phyloP scores from a whole-genome alignment of 495 filamentous ascomycete species.

The Bombardia bombarda region DNA sequence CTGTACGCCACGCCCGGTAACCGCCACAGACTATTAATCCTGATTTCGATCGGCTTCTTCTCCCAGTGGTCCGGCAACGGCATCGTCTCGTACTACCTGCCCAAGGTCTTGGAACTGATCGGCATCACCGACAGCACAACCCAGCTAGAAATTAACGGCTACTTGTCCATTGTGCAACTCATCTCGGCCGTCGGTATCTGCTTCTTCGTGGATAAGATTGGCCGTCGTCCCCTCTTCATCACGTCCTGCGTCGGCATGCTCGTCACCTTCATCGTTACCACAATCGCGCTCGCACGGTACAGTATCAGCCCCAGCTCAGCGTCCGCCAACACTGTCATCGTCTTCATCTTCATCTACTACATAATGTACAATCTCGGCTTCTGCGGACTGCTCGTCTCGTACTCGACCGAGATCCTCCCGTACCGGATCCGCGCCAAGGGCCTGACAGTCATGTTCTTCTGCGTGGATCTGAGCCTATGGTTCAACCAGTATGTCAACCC shows the following conservation, averaged over 20 bases:
- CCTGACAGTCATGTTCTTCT: conserved; percentile 39
- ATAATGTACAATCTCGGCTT: conserved; percentile 47
- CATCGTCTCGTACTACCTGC: conserved; percentile 27
- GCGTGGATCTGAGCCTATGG: conserved; percentile 35
- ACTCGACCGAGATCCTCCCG: conserved; percentile 35
- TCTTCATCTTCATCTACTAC: conserved; percentile 45
- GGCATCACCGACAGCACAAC: conserved; percentile 26
- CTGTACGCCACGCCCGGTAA: conserved; percentile 16
- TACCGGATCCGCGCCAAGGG: conserved; percentile 36
- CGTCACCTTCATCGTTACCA: conserved; percentile 41
- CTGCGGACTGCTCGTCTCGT: conserved; percentile 32
- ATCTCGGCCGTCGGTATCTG: conserved; percentile 25
- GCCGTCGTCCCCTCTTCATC: conserved; percentile 40
- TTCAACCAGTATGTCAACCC: conserved; percentile 46
- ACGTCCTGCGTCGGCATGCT: conserved; percentile 46
- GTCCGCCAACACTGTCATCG: conserved; percentile 28
- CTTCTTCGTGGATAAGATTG: conserved; percentile 38
- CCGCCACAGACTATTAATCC: conserved; percentile 16
- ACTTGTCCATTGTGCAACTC: conserved; percentile 29
- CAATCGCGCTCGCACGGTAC: conserved; percentile 43
- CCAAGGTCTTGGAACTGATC: conserved; percentile 27
- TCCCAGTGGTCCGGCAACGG: conserved; percentile 24
- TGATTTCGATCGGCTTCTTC: conserved; percentile 25
- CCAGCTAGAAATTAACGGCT: conserved; percentile 36
- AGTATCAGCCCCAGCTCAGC: conserved; percentile 14